Conservation (phyloP, 2,329 filamentous ascomycete species). For the Sarocladiaceae sp. region DNA sequence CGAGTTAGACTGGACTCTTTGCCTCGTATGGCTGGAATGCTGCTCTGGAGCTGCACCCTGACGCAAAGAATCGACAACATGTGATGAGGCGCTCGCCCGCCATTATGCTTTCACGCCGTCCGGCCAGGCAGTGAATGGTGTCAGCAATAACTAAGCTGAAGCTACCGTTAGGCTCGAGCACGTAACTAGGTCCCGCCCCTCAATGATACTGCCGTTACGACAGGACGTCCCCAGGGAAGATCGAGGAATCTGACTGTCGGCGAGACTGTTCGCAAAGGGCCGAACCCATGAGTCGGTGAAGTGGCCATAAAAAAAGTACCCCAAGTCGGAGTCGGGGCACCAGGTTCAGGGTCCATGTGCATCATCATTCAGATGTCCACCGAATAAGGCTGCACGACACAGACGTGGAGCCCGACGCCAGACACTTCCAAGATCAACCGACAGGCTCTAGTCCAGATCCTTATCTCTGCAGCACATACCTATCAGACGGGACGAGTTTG, state of each 20-base stretch:
- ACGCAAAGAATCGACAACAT: neutral
- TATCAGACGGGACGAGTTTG: slow-evolving; percentile 2
- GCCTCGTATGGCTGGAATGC: neutral
- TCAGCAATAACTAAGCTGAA: slow-evolving; percentile 2
- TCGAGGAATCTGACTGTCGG: neutral
- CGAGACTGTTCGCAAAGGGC: neutral
- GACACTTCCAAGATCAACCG: neutral
- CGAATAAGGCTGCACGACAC: slow-evolving; percentile 9
- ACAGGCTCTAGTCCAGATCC: neutral
- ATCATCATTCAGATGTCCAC: neutral
- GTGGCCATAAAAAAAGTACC: neutral
- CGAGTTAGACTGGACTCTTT: too few relatives aligned
- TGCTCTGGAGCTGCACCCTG: neutral
- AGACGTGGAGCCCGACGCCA: neutral
- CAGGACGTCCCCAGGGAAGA: neutral
- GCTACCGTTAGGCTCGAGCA: neutral
- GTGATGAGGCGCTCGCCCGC: neutral
- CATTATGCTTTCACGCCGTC: slow-evolving; percentile 2
- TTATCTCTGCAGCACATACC: slow-evolving; percentile 7
- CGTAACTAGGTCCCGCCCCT: neutral
- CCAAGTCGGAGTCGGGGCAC: neutral
- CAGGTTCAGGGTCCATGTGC: slow-evolving; percentile 3
- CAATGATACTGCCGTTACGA: neutral
- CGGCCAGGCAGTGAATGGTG: neutral
- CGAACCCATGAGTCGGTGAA: neutral